Evolutionary conservation across 208 protist species (phyloP).

Genomic region (Strigomonas oncopelti): DNA sequence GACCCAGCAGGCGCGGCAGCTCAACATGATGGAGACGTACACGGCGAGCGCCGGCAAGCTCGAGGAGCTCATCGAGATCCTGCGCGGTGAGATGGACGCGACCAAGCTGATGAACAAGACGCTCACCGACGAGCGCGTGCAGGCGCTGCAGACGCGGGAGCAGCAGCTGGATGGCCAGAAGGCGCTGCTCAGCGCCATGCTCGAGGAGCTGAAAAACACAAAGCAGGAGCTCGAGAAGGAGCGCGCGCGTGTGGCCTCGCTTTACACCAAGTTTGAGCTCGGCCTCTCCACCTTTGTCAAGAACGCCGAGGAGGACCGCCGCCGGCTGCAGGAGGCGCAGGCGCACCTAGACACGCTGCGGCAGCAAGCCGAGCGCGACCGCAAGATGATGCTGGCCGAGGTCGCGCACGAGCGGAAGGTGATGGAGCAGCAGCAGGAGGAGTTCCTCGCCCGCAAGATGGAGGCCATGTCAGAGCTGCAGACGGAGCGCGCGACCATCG

Average conservation of each 20-base stretch:
- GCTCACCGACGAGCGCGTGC: conserved; percentile 60
- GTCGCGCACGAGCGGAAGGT: conserved; percentile 77
- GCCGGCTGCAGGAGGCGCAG: conserved; percentile 51
- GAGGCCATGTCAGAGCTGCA: conserved; percentile 74
- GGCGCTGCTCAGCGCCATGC: conserved; percentile 46
- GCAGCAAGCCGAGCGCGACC: conserved; percentile 77
- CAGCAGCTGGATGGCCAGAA: conserved; percentile 56
- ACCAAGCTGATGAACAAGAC: conserved; percentile 62
- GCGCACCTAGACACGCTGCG: conserved; percentile 77
- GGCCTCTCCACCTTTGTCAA: conserved; percentile 57
- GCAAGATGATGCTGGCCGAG: conserved; percentile 70
- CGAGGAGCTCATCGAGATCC: conserved; percentile 50
- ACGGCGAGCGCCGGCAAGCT: conserved; percentile 56
- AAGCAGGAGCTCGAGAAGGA: conserved; percentile 70
- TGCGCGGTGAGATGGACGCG: conserved; percentile 67
- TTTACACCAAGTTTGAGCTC: conserved; percentile 82
- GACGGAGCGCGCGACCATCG: conserved; percentile 62
- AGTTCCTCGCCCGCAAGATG: conserved; percentile 71
- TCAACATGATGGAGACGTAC: conserved; percentile 49
- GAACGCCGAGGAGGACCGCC: conserved; percentile 74
- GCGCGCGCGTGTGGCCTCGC: conserved; percentile 44
- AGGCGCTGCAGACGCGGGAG: conserved; percentile 49
- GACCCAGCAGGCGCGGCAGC: conserved; percentile 49
- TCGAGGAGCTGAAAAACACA: conserved; percentile 49
- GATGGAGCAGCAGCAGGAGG: conserved; percentile 82